Percentiles rank a stretch among this genome's conserved stretches.
phyloP scores from a whole-genome alignment of 1,284 basidiomycete species.

The Moesziomyces sp. region DNA sequence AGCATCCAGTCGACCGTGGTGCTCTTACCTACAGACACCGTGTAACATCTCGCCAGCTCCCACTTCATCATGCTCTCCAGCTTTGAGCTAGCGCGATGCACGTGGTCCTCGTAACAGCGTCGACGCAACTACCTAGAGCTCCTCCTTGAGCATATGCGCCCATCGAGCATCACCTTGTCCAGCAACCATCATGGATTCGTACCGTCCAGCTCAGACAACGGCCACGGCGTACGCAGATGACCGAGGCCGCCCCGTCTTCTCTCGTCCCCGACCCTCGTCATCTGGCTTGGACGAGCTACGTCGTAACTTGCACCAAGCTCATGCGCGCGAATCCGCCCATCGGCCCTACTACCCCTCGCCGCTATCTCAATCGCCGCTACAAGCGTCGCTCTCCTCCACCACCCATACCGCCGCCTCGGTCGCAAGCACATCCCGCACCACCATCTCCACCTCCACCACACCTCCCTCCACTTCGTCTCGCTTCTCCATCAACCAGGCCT shows the following conservation, averaged over 20 bases:
- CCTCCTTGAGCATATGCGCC: too few species aligned
- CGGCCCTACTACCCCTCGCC: conserved; percentile 42
- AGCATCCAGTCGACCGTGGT: neutral
- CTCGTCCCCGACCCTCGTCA: neutral
- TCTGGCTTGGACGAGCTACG: conserved; percentile 17
- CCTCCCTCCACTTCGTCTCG: conserved; percentile 30
- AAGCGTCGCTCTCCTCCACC: conserved; percentile 45
- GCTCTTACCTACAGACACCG: neutral
- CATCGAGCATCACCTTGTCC: too few species aligned
- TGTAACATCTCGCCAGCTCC: neutral
- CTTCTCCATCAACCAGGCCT: conserved; percentile 43
- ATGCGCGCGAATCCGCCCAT: conserved; percentile 23
- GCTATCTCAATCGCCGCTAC: conserved; percentile 38
- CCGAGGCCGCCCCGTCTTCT: too few species aligned
- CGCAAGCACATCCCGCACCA: conserved; percentile 29
- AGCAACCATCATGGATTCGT: neutral
- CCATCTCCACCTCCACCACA: conserved; percentile 28
- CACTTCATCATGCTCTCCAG: neutral
- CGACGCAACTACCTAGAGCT: too few species aligned
- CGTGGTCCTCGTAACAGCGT: too few species aligned
- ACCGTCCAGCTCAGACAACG: neutral
- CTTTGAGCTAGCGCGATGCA: too few species aligned
- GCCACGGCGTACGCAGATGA: neutral
- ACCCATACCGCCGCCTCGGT: conserved; percentile 36
- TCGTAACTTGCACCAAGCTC: conserved; percentile 16